Evolutionary conservation across 1,284 basidiomycete genomes (phyloP).

Genomic region (Trichosporon inkin): DNA sequence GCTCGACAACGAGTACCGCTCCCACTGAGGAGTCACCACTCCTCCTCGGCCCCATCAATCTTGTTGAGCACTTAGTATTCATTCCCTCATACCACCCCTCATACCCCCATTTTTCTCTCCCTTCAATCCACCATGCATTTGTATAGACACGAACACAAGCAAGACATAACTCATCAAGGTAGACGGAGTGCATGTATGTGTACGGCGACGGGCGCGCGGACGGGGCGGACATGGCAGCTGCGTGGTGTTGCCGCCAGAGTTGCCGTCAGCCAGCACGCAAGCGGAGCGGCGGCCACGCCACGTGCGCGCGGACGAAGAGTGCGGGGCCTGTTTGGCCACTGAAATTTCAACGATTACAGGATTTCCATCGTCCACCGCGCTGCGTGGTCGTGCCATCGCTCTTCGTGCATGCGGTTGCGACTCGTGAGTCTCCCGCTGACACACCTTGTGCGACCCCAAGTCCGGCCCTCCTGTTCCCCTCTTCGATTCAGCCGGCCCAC

Average conservation of each 20-base stretch:
- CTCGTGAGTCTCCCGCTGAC: neutral
- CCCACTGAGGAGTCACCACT: neutral
- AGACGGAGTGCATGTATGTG: slow-evolving; percentile 18
- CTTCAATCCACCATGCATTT: slow-evolving; percentile 8
- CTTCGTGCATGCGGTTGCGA: slow-evolving; percentile 2
- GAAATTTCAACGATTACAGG: neutral
- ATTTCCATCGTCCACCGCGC: neutral
- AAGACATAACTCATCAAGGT: neutral
- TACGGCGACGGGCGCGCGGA: neutral
- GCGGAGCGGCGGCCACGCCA: too few relatives aligned
- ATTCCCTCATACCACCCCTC: neutral
- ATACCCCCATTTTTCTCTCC: slow-evolving; percentile 1
- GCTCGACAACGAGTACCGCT: neutral
- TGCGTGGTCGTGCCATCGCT: neutral
- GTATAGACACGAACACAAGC: slow-evolving; percentile 1
- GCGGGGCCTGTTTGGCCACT: neutral
- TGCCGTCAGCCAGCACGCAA: too few relatives aligned
- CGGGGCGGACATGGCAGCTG: too few relatives aligned
- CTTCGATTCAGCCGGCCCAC: neutral
- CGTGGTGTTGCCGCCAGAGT: too few relatives aligned
- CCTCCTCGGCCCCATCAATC: neutral
- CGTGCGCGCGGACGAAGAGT: too few relatives aligned
- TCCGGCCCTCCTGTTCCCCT: neutral
- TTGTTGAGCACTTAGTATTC: neutral
- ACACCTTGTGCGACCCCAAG: neutral